Base-by-base conservation (phyloP, 257 asterid species). In the Solanum ahanhuiri region DNA sequence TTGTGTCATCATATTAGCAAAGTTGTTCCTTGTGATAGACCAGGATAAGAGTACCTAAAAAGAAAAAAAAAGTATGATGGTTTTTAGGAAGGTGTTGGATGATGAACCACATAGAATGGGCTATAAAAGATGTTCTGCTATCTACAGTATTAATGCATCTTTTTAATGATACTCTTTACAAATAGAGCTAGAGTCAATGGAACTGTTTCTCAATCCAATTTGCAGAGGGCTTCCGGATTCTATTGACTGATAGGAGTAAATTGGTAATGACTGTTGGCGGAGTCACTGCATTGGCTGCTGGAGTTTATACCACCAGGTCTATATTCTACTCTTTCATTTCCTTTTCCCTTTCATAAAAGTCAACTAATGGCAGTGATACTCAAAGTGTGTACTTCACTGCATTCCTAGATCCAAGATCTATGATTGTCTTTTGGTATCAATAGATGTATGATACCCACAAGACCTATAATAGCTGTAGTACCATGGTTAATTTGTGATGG, bases 221-320 rank as follows among this genome's bases (percentile, higher is more conserved):
- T 90, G 88, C 96, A 95, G 99, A 97, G 82, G 98, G 99, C 8
- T 87, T 94, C 85, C 92, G 96, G 88, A 86, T 89, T 90, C 88
- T 97, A 45, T 90, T 97, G 93, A 95, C 94, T 60, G 99, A 97
- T 91, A 92, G 95, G 91, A 91, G 98, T 91, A 94, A 90, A 89
- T 87, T 97, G 91, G 88, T 89, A 60, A 97, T 97, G 99, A 92
- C 98, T 66, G 90, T 97, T 85, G 99, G 99, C 81, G 99, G 98
- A 89, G 98, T 88, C 90, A 97, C 99, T 89, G 99, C 99, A 86
- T 89, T 97, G 89, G 98, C 99, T 89, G 98, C 98, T 79, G 99
- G 99, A 84, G 92, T 97, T 87, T 97, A 95, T 92, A 95, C 98
- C 85, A 94, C 99, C 85, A 95, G 99, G 99, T 95, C 60, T 85